Conservation (phyloP, 352 stramenopile species). For the Thraustochytrium striatum region DNA sequence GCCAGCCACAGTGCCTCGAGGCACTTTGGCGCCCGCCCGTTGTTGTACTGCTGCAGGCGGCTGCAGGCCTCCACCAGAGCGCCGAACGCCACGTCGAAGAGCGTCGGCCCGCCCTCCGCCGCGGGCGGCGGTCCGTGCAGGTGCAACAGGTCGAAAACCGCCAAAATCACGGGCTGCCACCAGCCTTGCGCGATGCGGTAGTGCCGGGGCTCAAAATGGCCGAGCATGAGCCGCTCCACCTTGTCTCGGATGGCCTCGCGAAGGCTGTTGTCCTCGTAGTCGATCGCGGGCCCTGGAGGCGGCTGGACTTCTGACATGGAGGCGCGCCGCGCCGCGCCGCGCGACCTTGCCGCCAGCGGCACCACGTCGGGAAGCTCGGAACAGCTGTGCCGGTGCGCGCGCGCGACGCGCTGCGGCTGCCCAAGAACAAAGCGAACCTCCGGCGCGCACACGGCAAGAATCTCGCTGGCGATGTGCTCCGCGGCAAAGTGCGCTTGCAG, state of each 20-base stretch:
- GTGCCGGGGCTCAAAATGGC: slow-evolving; percentile 6
- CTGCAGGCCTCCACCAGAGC: not conserved
- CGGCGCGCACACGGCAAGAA: too few species aligned
- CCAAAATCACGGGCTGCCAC: slow-evolving; percentile 23
- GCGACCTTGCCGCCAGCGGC: not conserved
- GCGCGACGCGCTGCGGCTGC: too few species aligned
- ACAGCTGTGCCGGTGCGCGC: too few species aligned
- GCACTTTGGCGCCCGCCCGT: not conserved
- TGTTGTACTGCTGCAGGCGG: not conserved
- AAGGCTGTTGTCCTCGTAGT: not conserved
- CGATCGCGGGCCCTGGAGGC: not conserved
- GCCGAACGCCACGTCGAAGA: not conserved
- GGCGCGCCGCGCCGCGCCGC: not conserved
- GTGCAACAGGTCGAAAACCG: not conserved
- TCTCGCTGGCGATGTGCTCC: slow-evolving; percentile 20
- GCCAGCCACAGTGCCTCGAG: slow-evolving; percentile 16
- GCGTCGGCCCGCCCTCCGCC: not conserved
- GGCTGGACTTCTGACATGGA: not conserved
- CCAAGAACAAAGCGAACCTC: too few species aligned
- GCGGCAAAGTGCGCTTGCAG: slow-evolving; percentile 23
- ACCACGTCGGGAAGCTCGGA: not conserved
- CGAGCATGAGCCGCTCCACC: slow-evolving; percentile 8
- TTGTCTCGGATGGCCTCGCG: not conserved
- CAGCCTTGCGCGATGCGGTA: slow-evolving; percentile 5
- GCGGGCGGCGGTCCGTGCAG: not conserved